Base-by-base conservation (phyloP, 73 alveolate species). In the Paramecium primaurelia region DNA sequence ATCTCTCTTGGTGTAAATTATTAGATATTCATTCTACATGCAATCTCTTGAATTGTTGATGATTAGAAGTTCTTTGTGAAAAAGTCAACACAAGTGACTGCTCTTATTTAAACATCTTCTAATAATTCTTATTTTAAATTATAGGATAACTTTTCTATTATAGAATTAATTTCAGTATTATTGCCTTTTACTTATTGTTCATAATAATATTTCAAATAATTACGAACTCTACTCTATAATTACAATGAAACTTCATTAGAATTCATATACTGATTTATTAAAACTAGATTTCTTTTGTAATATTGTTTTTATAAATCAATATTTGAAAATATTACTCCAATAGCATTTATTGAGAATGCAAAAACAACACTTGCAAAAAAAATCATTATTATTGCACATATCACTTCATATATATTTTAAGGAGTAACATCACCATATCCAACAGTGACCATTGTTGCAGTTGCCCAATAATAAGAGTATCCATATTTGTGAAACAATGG, bases 381-480 rank as follows among this genome's bases (percentile, higher is more conserved):
- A 10, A 80, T 80, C 91, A 80, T 45, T 0, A 80, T 47, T 6
- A 42, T 80, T 16, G 91, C 47, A 49, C 91, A 42, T 10, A 80
- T 11, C 4, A 80, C 75, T 45, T 80, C 91, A 80, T 80, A 80
- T 8, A 49, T 28, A 4, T 80, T 80, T 44, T 80, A 25, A 12
- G 64, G 64, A 32, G 51, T 49, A 0, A 80, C 32, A 25, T 80
- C 91, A 4, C 91, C 91, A 47, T 80, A 80, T 8, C 91, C 91
- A 8, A 80, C 91, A 7, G 91, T 80, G 14, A 49, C 91, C 91
- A 80, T 80, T 3, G 91, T 80, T 9, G 73, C 58, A 6, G 91
- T 49, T 12, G 91, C 91, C 91, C 91, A 80, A 47, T 80, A 80
- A 47, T 40, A 80, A 3, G 91, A 80, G 26, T 80, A 80, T 12